Base-by-base conservation (phyloP, 2,329 filamentous ascomycete species). In the Byssochlamys sp. region DNA sequence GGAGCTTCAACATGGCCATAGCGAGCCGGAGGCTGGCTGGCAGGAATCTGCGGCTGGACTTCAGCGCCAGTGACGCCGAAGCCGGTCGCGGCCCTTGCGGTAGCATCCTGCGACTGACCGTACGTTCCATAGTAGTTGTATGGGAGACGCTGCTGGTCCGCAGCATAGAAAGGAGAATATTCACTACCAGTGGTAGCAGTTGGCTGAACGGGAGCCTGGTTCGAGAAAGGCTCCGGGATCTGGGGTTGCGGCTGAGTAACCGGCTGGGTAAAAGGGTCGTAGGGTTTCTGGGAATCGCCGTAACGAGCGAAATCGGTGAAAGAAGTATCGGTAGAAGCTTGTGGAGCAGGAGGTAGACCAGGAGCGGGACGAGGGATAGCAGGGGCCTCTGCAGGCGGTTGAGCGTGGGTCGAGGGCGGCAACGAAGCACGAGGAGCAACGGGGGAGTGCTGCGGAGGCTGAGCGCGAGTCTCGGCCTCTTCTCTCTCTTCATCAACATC, bases 401-500 rank as follows among this genome's bases (percentile, higher is more conserved):
- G 69, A 31, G 68, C 57, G 59, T 75, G 73, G n/a, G 69, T 72
- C 1, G 67, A 76, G 68, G 91, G 91, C 63, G 94, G 92, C 27
- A 97, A 81, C 11, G 92, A 89, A 61, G 94, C 87, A 66, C 91
- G 85, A 61, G 94, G 92, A 56, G 90, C 82, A 61, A 92, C 84
- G 35, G 94, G 94, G 19, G 94, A 96, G 70, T 96, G 91, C 64
- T 92, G 90, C 28, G 92, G 92, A 61, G 92, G 91, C 70, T 96
- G 92, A 63, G 90, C 86, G 68, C 92, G 87, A 57, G 94, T 97
- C 80, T 97, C 92, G 48, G 92, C 86, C 73, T 97, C 91, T 77
- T 99, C 94, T 61, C 91, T 85, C 69, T 96, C 91, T 62, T 92
- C 91, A 69, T 97, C 94, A 61, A 96, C 89, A 67, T 96, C 91